These are phyloP conservation scores for Trichocladium antarcticum DNA, from an alignment of 495 filamentous ascomycete species.

Conservation along the genomic window DNA sequence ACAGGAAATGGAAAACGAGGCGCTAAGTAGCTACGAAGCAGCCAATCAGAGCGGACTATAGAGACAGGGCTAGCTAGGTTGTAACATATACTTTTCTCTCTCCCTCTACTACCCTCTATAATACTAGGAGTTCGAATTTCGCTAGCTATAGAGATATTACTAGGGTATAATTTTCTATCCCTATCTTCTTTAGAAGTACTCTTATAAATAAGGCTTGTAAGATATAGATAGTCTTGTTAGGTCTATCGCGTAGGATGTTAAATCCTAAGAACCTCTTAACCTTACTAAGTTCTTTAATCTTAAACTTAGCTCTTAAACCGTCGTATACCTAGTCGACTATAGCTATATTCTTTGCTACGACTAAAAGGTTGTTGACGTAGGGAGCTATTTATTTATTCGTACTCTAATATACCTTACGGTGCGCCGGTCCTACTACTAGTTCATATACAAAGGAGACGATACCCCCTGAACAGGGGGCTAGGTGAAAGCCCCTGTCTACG, in stretches of 20 bases:
- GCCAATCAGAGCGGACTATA: no score
- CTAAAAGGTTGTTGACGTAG: slow-evolving; percentile 2
- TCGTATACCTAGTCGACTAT: not conserved
- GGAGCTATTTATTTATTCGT: no score
- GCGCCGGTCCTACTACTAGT: no score
- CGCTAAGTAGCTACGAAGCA: no score
- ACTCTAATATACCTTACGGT: no score
- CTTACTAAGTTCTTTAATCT: not conserved
- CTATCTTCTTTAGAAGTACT: not conserved
- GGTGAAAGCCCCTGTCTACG: no score
- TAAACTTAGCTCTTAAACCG: not conserved
- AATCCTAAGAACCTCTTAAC: slow-evolving; percentile 2
- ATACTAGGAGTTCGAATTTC: not conserved
- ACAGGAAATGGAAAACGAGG: no score
- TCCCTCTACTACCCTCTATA: no score
- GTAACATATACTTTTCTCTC: not conserved
- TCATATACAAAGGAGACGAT: no score
- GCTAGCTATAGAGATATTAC: not conserved
- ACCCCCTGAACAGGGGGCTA: no score
- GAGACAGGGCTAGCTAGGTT: no score
- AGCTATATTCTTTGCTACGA: not conserved
- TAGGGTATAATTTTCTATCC: not conserved
- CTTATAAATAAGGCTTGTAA: not conserved
- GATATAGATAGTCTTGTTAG: not conserved
- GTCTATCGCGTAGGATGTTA: not conserved